A percentile compares a stretch with the other conserved stretches of the same genome.
Evolutionary conservation across 2,329 filamentous ascomycete species (phyloP).

Genomic region (Trichoderma koningii): DNA sequence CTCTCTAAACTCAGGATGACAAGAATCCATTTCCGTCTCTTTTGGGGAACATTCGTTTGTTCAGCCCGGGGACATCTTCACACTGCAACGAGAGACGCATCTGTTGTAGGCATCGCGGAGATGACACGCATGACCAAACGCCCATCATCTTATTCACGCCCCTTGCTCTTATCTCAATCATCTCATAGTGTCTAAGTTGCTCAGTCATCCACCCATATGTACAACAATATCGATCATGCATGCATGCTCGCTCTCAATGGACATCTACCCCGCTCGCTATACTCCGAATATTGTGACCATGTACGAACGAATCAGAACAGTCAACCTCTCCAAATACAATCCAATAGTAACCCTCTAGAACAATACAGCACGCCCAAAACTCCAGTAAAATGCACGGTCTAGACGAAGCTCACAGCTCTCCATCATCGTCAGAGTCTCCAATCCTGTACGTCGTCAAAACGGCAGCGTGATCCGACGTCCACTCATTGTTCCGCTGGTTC

Average conservation of each 20-base stretch:
- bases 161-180: neutral
- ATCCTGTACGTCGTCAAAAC: slow-evolving; percentile 38
- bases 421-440: neutral
- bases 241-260: neutral
- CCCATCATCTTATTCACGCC: too few relatives aligned
- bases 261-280: neutral
- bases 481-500: slow-evolving; percentile 44
- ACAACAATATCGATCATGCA: neutral
- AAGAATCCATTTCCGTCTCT: too few relatives aligned
- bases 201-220: neutral
- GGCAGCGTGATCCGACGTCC: slow-evolving; percentile 46
- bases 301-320: neutral
- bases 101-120: too few relatives aligned
- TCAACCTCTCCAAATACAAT: neutral
- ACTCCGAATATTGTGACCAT: neutral
- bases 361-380: neutral
- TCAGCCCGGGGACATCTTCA: too few relatives aligned
- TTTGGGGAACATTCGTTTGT: too few relatives aligned
- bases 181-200: neutral
- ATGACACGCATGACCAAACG: too few relatives aligned
- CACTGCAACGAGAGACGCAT: too few relatives aligned
- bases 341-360: neutral
- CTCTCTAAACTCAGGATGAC: too few relatives aligned
- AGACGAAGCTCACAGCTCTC: neutral
- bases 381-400: neutral